Base-by-base conservation (phyloP, 257 asterid genomes). In the Osmanthus fragrans region DNA sequence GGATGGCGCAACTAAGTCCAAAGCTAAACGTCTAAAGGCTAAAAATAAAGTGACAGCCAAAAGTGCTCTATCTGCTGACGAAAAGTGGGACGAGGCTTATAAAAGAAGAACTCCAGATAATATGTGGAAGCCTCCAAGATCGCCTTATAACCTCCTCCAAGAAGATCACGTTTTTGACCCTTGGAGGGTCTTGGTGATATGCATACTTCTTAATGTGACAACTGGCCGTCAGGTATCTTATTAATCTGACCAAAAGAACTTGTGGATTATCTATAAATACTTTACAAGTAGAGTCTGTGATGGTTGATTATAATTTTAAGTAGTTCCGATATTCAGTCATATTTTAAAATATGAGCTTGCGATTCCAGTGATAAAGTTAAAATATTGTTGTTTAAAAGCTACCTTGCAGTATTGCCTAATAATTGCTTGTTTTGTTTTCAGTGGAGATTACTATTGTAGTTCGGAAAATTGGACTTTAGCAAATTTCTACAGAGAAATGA, bases 121-220 rank as follows among this genome's bases (percentile, higher is more conserved):
- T 87, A 77, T 66, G 60, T 94, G 98, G 98, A 82, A 13, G 65
- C 97, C 98, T 70, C 98, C 97, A 60, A 85, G 89, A n/a, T 91
- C 97, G 2, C 94, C 88, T 54, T 80, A 77, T 72, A 81, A 88
- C 82, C 94, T 94, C 79, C 90, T 94, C 76, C 98, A 94, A 83
- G 97, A 94, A 86, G 91, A 92, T 77, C 97, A 94, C 71, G 82
- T 82, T 12, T 89, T 87, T 80, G 97, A 94, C 92, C 98, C 98
- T 49, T 94, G 98, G 97, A 91, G 97, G 86, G 97, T 94, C 71
- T 83, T 94, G 84, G 87, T 94, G 47, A 94, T 94, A 82, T 94
- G 98, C 73, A 91, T 92, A 89, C 94, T 94, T 81, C 96, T 94
- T 72, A 94, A 94, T 88, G 80, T 70, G 77, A 92, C 97, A 23